Evolutionary conservation across 129 eudicot species (phyloP).

Genomic region (sunflower (Helianthus annuus)): HanXRQr2.0-SUNRISE NC_035447.2:118191265-118191764

Average conservation of each 20-base stretch:
- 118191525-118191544: not conserved
- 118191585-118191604: constrained; percentile 98
- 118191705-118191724: constrained; percentile 80
- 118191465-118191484: constrained; percentile 81
- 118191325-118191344: constrained; percentile 96
- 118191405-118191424: constrained; percentile 2
- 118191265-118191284: constrained; percentile 76
- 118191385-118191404: not conserved
- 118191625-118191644: constrained; percentile 83
- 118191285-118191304: constrained; percentile 88
- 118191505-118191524: not conserved
- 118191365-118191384: not conserved
- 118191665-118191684: constrained; percentile 84
- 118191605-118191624: constrained; percentile 79
- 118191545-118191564: constrained; percentile 19
- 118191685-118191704: constrained; percentile 70
- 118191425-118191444: constrained; percentile 48
- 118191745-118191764: not conserved
- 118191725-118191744: constrained; percentile 14
- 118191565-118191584: constrained; percentile 11
- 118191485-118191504: constrained; percentile 94
- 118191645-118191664: constrained; percentile 96
- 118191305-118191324: constrained; percentile 98
- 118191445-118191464: constrained; percentile 88
- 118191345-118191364: constrained; percentile 81